Percentiles rank a stretch among this genome's conserved stretches.
Evolutionary conservation across 2,329 filamentous ascomycete genomes (phyloP).

Genomic region (Penicillium sp.): DNA sequence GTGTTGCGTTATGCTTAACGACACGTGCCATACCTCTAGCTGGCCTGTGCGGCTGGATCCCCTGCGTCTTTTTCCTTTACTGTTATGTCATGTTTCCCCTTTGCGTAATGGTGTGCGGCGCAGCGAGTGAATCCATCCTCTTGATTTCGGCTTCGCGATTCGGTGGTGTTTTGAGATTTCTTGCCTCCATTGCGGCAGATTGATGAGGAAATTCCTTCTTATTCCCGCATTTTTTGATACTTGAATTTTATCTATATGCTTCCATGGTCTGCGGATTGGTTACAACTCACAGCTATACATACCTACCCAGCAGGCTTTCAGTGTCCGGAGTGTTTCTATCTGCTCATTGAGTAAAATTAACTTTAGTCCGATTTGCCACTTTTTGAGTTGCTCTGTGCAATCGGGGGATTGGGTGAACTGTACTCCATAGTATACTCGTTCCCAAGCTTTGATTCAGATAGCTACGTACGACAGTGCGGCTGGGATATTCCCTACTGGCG

Average conservation of each 20-base stretch:
- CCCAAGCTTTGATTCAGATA: no score
- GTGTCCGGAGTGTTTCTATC: not conserved
- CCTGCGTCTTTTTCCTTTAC: not conserved
- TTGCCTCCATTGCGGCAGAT: not conserved
- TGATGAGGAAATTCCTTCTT: not conserved
- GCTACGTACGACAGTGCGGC: not conserved
- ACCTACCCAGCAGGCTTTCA: not conserved
- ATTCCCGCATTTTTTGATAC: not conserved
- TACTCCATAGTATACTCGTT: no score
- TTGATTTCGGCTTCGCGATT: constrained; percentile 6
- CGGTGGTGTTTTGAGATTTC: constrained; percentile 16
- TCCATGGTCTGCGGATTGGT: no score
- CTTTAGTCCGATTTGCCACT: not conserved
- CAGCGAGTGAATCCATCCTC: constrained; percentile 9
- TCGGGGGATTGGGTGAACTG: not conserved
- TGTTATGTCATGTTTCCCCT: not conserved
- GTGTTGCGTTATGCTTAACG: constrained; percentile 1
- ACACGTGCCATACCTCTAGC: not conserved
- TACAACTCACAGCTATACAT: not conserved
- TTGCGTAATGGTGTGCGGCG: constrained; percentile 20
- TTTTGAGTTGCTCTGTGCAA: not conserved
- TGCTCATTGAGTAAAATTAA: no score
- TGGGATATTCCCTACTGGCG: not conserved
- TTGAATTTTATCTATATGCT: not conserved
- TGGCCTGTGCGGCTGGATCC: constrained; percentile 3